A percentile compares a stretch with the other conserved stretches of the same genome.
Conservation (phyloP, 169 alveolate genomes). For the Babesia microti region DNA sequence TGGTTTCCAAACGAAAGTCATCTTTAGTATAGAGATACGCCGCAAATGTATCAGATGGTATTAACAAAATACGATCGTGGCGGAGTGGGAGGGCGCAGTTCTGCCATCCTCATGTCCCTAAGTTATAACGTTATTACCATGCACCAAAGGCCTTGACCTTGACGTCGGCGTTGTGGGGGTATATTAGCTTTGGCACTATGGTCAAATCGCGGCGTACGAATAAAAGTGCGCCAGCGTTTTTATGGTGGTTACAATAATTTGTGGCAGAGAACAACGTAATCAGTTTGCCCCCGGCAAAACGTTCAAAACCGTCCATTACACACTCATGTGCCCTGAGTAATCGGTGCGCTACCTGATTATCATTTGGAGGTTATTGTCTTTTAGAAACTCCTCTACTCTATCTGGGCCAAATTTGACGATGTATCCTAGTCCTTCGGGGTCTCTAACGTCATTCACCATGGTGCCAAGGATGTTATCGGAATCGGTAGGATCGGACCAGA, state of each 20-base stretch:
- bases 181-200: constrained; percentile 93
- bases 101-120: constrained; percentile 70
- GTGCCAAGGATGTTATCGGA: constrained; percentile 93
- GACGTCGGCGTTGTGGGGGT: constrained; percentile 79
- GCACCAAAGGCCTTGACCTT: constrained; percentile 27
- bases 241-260: constrained; percentile 98
- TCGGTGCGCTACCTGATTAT: constrained; percentile 45
- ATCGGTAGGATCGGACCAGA: constrained; percentile 97
- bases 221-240: constrained; percentile 98
- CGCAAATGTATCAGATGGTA: too few relatives aligned
- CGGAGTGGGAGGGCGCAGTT: constrained; percentile 66
- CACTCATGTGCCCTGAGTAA: constrained; percentile 97
- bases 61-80: too few relatives aligned
- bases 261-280: constrained; percentile 98
- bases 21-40: too few relatives aligned
- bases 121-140: constrained; percentile 6
- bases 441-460: constrained; percentile 92
- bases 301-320: constrained; percentile 99
- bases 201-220: constrained; percentile 89
- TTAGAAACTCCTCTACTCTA: constrained; percentile 78
- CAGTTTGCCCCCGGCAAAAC: constrained; percentile 98
- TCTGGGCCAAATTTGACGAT: constrained; percentile 96
- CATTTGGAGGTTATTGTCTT: constrained; percentile 64
- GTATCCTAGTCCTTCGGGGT: constrained; percentile 98
- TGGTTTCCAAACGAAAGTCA: too few relatives aligned